These are phyloP conservation scores for Lichina pygmaea DNA, from an alignment of 495 filamentous ascomycete genomes.

Conservation along the genomic window DNA sequence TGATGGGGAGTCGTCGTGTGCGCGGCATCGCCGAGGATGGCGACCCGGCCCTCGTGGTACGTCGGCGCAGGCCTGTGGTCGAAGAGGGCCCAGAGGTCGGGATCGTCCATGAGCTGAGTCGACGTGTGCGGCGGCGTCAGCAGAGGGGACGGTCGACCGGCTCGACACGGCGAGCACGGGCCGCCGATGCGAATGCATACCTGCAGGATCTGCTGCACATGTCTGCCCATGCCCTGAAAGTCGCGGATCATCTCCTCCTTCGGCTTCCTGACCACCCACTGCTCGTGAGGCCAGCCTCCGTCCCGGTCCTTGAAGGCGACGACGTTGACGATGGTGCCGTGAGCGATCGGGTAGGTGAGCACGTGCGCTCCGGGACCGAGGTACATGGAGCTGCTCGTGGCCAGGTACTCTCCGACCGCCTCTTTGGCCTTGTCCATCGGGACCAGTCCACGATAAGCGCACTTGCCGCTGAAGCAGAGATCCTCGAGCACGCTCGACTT, in stretches of 20 bases:
- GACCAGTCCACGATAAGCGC: conserved; percentile 22
- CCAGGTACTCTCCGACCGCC: conserved; percentile 20
- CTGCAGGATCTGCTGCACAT: background rate
- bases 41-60: conserved; percentile 25
- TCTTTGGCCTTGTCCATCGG: conserved; percentile 22
- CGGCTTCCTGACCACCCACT: conserved; percentile 28
- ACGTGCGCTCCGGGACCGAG: conserved; percentile 19
- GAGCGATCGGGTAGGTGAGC: conserved; percentile 38
- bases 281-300: conserved; percentile 19
- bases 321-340: conserved; percentile 35
- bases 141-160: background rate
- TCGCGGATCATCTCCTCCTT: conserved; percentile 29
- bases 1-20: conserved; percentile 46
- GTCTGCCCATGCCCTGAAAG: conserved; percentile 10
- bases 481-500: background rate
- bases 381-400: conserved; percentile 17
- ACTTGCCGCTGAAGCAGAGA: conserved; percentile 18
- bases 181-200: background rate
- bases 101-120: conserved; percentile 15
- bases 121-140: background rate
- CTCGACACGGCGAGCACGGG: background rate
- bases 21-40: conserved; percentile 40
- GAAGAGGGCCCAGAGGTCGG: conserved; percentile 36
- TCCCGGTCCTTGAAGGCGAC: conserved; percentile 14
- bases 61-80: conserved; percentile 26